Evolutionary conservation across 148 eudicot genomes (phyloP), one percentile per base, ranked within the genome.

Genomic region (Diospyros kaki): DNA sequence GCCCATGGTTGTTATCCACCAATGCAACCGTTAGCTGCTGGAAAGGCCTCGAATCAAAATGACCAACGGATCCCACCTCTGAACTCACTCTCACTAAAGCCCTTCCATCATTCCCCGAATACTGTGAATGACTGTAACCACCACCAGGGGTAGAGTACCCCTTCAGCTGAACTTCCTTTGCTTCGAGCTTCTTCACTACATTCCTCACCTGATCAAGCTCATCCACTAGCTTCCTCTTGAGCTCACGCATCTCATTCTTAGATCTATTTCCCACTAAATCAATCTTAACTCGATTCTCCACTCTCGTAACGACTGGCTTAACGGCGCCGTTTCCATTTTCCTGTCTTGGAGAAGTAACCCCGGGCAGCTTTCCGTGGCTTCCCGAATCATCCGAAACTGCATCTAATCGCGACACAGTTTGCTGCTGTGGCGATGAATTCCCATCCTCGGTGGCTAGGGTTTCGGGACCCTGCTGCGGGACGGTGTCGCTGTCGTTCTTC

Each of bases 141-240:
- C 63, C 80, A 58, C 60, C 78, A 76, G 45, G 66, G 41, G 60
- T 69, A 56, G 80, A 78, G 84, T 71, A 75, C 15, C 63, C 79
- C 80, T 73, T 76, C 73, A 89, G 77, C 83, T 87, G 77, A 77
- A 74, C 66, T 84, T 92, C 91, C 81, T 86, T 85, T 10, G 58
- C 88, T 77, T 95, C 89, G 60, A 95, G 88, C 87, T 75, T 74
- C 75, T 77, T 85, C 15, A 78, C 86, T 78, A 88, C 74, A 81
- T 78, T 81, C 86, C 94, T 86, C 55, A 93, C 90, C 79, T 83
- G 87, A 80, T 88, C 90, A 75, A 95, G 94, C 89, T 95, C 97
- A 72, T 51, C 74, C 72, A 71, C 73, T 18, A 95, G 76, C 82
- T 89, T 90, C 81, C 86, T 83, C 87, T 78, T 88, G 77, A 93